phyloP scores from a whole-genome alignment of 2,329 filamentous ascomycete species.

The Aspergillus novoparasiticus region DNA sequence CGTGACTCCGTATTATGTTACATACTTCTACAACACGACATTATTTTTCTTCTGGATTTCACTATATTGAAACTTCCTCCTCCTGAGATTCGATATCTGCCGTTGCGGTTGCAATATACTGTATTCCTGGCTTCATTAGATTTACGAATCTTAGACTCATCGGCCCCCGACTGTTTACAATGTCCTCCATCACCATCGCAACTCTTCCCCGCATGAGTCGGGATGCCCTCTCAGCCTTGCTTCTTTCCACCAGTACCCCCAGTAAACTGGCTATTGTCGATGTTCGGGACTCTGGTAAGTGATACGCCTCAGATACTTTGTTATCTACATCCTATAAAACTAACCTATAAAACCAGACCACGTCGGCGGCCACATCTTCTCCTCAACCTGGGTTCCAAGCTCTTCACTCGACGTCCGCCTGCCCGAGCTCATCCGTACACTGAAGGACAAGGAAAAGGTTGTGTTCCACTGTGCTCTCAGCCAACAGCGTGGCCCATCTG shows the following conservation, averaged over 20 bases:
- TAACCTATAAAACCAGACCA: constrained; percentile 62
- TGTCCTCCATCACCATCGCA: constrained; percentile 62
- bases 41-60: background rate
- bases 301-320: background rate
- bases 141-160: too few relatives aligned
- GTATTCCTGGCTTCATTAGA: background rate
- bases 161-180: constrained; percentile 11
- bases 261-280: constrained; percentile 73
- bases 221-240: constrained; percentile 66
- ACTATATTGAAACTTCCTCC: background rate
- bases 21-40: background rate
- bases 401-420: constrained; percentile 72
- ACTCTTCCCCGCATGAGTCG: constrained; percentile 69
- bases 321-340: background rate
- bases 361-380: constrained; percentile 84
- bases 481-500: constrained; percentile 84
- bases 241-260: constrained; percentile 56
- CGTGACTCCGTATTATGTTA: constrained; percentile 11
- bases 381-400: constrained; percentile 75
- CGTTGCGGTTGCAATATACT: background rate
- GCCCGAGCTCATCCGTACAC: constrained; percentile 77
- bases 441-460: constrained; percentile 77
- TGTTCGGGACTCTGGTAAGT: constrained; percentile 77
- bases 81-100: background rate
- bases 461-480: constrained; percentile 94